Evolutionary conservation across 139 green algal genomes (phyloP), one percentile per base, ranked within the genome.

Genomic region (Spirogloea muscicola): DNA sequence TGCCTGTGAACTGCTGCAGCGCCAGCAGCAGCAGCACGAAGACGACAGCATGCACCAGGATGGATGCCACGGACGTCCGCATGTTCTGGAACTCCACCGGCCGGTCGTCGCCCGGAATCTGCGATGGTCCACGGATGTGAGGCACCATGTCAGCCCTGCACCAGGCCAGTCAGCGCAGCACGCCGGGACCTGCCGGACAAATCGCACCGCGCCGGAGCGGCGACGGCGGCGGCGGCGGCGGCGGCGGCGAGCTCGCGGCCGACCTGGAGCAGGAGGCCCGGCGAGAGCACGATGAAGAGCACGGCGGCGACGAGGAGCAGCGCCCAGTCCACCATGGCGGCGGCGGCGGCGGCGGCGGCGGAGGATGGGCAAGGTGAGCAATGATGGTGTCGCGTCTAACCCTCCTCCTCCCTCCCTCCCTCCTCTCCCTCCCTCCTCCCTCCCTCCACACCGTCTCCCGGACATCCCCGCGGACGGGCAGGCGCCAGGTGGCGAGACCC

Each of bases 191-290:
- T 55, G 21, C 46, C 46, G 21, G 21, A 31, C 46, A 55, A 31
- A 21, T 55, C 46, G 21, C 21, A 21, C 21, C 46, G 21, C 21
- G 46, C 46, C 21, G 21, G 21, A 31, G 46, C 46, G 21, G 46
- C 46, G 21, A 21, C 46, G 21, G 21, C 21, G 21, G 46, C 21
- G 21, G 21, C 46, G 21, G 21, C 46, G 21, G 21, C 46, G 21
- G 21, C 21, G 21, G 21, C 46, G 21, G 21, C 46, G 21, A 55
- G 46, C 21, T 21, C 21, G 21, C 46, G 46, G 21, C 46, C 46
- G 21, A 74, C 65, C 65, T 74, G 65, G 3, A 74, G 65, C 44
- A 74, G 44, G 18, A 74, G n/a, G 34, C 65, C 65, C 42, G 65
- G 65, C 9, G 65, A 74, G 3, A 74, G 65, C 3, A 74, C 16